Base-by-base conservation (phyloP, 768 basidiomycete genomes). In the Mycena alexandri region DNA sequence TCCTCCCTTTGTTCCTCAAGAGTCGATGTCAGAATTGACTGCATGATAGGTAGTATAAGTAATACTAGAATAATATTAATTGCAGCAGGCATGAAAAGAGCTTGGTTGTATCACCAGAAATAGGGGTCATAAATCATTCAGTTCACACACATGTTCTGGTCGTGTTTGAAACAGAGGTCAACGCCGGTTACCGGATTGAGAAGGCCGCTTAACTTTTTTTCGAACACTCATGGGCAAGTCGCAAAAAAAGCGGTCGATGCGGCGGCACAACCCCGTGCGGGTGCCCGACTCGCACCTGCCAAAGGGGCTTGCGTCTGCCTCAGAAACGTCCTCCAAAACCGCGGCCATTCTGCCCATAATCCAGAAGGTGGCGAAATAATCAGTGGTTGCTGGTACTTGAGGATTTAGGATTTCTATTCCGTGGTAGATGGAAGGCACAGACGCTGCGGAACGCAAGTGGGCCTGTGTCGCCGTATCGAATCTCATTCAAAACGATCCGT, bases 381-480 rank as follows among this genome's bases (percentile, higher is more conserved):
- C 21, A 10, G 25, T 60, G 36, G 22, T 29, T 9, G 34, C 9
- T 8, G 2, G 17, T 11, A 6, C 34, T 24, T 29, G 70, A 58
- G 61, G 38, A 38, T 38, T 38, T 38, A 38, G 38, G 14, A 14
- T 38, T 14, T 38, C 38, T 65, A 59, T 56, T 50, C 54, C 25
- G 68, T 63, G 47, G 52, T 70, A 94, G 93, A 90, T 95, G 85
- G 87, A 90, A 73, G 89, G 90, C 77, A 72, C 88, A 7, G 94
- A 97, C 71, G 84, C 86, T 10, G 80, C 85, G 1, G 96, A 98
- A 71, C 88, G 96, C 59, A 94, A 94, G 76, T 98, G 95, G 96
- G 95, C 96, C 5, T 97, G 96, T 76, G 95, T 96, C 24, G 95
- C 96, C 1, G 92, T 97, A n/a, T 95, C 94, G 13, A 97, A 94